Base-by-base conservation (phyloP, 2,329 filamentous ascomycete genomes). In the Fusarium circinatum region DNA sequence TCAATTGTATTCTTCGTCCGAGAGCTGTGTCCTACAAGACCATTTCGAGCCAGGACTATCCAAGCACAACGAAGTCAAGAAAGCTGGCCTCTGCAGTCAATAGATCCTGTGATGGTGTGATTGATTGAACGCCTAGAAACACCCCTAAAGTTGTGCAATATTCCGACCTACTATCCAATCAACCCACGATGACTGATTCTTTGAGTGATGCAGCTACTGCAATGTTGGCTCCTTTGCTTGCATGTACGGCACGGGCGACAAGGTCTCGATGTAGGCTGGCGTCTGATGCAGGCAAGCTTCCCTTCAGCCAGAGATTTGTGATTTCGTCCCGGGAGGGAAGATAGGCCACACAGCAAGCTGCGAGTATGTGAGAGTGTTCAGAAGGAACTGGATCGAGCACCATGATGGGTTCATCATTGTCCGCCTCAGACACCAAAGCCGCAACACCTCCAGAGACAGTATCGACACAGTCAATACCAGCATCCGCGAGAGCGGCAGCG, bases 381-480 rank as follows among this genome's bases (percentile, higher is more conserved):
- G 92, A 89, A 13, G 95, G 91, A 73, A 93, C 91, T 2, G 95
- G 95, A 80, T 98, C 96, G 54, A 98, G 84, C 30, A 98, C 88
- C 68, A 92, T 85, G 26, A 84, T 79, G 12, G 86, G 80, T 26
- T 79, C 79, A 28, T 79, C 75, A 32, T 77, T 75, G 57, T 80
- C 76, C 68, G 80, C 78, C 5, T 76, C 71, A 73, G 82, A 80
- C 20, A 96, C 91, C 54, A 97, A 83, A 8, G 94, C 96, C 36
- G 96, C 95, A 45, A 98, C 94, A 34, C 96, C 96, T 15, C 95
- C 96, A 36, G 93, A 90, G 24, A 98, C 92, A 38, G 96, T 89
- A 84, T 98, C 96, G 54, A 98, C 92, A 80, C 95, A 98, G 80
- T 99, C 96, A 70, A 99, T 98, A 14, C 95, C 95, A 3, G 96